Base-by-base conservation (phyloP, 495 filamentous ascomycete species). In the Penicillium paxilli region DNA sequence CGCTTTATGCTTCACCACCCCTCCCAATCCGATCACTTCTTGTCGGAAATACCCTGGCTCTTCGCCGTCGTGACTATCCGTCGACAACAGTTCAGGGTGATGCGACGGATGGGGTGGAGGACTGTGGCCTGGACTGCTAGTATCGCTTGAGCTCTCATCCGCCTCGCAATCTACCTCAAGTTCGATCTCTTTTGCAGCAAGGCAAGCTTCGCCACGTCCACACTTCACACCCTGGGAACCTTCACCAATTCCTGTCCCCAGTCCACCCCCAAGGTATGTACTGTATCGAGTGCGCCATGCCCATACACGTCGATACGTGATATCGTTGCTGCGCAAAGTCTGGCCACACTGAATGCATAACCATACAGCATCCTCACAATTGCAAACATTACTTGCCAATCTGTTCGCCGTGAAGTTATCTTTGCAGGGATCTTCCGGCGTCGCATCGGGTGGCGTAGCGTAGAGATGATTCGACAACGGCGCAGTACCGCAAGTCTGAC, bases 1-100 rank as follows among this genome's bases (percentile, higher is more conserved):
- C 7, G 84, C 72, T 71, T 90, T 93, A 52, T 85, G 87, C 78
- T 93, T 96, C 44, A 96, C 82, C 9, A 84, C 77, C 0, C 92
- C 92, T 12, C 92, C 91, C 26, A 96, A 83, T 4, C 91, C 92
- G 61, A 94, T 89, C 57, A 95, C 85, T 69, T 96, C 92, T 64
- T 93, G 90, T 23, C 85, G 75, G 57, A 82, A 81, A 64, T 96
- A 96, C 16, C 91, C 91, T 3, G 81, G 78, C 24, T 73, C 70
- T 59, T 80, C 76, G 51, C 78, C 76, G 24, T 66, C 63, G 50
- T 67, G 65, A 17, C 59, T 64, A 54, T 69, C 66, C 0, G 57
- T 55, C 12, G 63, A 58, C 3, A 62, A 21, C 9, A 26, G 32
- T 6, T 62, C 57, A 17, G 57, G 41, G n/a, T 57, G 52, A 46